A percentile compares a stretch with the other conserved stretches of the same genome.
These are phyloP conservation scores for Lecanoromycetidae sp. DNA, from an alignment of 2,329 filamentous ascomycete genomes.

Conservation along the genomic window DNA sequence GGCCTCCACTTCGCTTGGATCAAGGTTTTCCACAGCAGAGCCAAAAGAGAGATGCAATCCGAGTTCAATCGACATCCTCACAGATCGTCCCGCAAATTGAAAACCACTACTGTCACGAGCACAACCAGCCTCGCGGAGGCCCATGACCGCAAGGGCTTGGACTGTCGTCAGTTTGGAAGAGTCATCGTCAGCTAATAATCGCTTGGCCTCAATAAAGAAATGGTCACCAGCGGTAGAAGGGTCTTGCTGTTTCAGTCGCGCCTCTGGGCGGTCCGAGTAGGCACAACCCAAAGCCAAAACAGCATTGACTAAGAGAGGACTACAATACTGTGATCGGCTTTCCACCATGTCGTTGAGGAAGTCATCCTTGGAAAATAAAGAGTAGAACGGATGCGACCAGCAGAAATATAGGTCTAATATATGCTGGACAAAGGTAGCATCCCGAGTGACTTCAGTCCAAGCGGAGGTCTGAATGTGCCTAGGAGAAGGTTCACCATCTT, in stretches of 20 bases:
- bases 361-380: conserved; percentile 58
- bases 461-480: conserved; percentile 17
- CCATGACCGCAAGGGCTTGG: conserved; percentile 65
- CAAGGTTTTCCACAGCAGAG: conserved; percentile 19
- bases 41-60: conserved; percentile 44
- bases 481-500: conserved; percentile 23
- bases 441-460: conserved; percentile 52
- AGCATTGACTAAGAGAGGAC: conserved; percentile 53
- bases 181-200: conserved; percentile 46
- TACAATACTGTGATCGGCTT: conserved; percentile 54
- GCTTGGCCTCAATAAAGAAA: conserved; percentile 58
- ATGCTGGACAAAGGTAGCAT: conserved; percentile 48
- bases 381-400: conserved; percentile 66
- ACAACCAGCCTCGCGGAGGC: conserved; percentile 59
- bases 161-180: conserved; percentile 57
- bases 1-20: conserved; percentile 34
- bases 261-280: conserved; percentile 53
- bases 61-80: conserved; percentile 60
- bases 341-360: conserved; percentile 54
- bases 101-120: conserved; percentile 62
- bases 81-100: conserved; percentile 59
- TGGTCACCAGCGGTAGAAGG: conserved; percentile 57
- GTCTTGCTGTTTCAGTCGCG: conserved; percentile 50
- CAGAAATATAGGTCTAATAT: conserved; percentile 58
- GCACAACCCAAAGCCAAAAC: conserved; percentile 55